Evolutionary conservation across 257 asterid genomes (phyloP).

Genomic region (Fraxinus pennsylvanica): DNA sequence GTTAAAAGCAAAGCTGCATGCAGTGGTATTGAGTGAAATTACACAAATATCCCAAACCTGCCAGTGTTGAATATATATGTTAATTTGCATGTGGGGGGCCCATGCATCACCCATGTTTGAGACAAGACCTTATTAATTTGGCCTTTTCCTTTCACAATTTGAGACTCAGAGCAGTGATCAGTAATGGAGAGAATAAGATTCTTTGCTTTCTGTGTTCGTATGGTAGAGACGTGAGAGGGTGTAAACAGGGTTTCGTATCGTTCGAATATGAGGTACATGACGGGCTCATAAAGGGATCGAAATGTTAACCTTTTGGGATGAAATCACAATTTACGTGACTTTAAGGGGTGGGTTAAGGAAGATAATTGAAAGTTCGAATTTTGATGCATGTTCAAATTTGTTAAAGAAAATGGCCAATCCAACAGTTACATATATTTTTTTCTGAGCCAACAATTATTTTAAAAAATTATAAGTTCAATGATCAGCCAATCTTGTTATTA

Average conservation of each 20-base stretch:
- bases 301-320: not conserved
- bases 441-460: too few species aligned
- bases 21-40: not conserved
- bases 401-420: not conserved
- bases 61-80: not conserved
- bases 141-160: slow-evolving; percentile 2
- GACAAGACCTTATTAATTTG: slow-evolving; percentile 28
- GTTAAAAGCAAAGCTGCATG: not conserved
- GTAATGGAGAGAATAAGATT: slow-evolving; percentile 23
- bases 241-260: too few species aligned
- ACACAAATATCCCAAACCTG: not conserved
- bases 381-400: not conserved
- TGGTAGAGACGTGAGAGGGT: not conserved
- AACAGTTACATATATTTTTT: too few species aligned
- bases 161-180: not conserved
- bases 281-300: not conserved
- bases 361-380: not conserved
- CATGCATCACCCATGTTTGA: slow-evolving; percentile 21
- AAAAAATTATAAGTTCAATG: too few species aligned
- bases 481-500: too few species aligned
- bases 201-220: slow-evolving; percentile 11
- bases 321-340: too few species aligned
- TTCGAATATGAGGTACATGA: not conserved
- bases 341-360: too few species aligned
- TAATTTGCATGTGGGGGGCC: slow-evolving; percentile 3